phyloP scores from a whole-genome alignment of 257 asterid species.

The Fraxinus anomala region DNA sequence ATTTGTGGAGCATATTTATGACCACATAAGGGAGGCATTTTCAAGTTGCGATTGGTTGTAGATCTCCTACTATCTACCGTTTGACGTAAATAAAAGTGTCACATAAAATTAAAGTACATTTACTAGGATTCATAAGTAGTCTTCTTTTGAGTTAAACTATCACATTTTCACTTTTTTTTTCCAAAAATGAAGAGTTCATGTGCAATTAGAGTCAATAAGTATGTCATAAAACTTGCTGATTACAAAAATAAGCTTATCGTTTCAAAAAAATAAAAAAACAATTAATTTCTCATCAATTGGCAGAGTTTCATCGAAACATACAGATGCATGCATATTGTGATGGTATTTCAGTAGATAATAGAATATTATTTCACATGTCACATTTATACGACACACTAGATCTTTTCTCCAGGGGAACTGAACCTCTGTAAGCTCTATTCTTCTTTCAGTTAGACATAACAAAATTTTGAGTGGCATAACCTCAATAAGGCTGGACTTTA shows the following conservation, averaged over 20 bases:
- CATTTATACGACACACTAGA: background rate
- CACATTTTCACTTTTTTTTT: too few relatives aligned
- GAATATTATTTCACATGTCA: background rate
- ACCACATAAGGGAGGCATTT: background rate
- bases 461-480: background rate
- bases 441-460: background rate
- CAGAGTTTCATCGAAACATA: background rate
- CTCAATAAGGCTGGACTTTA: background rate
- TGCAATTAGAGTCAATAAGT: background rate
- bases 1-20: background rate
- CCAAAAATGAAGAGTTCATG: too few relatives aligned
- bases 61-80: background rate
- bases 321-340: background rate
- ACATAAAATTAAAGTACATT: background rate
- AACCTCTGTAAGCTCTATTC: background rate
- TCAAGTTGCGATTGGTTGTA: background rate
- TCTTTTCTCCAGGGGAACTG: background rate
- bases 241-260: background rate
- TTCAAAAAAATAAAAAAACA: background rate
- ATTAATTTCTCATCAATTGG: background rate
- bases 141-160: too few relatives aligned
- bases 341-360: background rate
- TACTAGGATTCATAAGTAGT: too few relatives aligned
- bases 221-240: background rate
- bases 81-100: background rate